phyloP scores from a whole-genome alignment of 2,329 filamentous ascomycete genomes.

The Lasiodiplodia hormozganensis region DNA sequence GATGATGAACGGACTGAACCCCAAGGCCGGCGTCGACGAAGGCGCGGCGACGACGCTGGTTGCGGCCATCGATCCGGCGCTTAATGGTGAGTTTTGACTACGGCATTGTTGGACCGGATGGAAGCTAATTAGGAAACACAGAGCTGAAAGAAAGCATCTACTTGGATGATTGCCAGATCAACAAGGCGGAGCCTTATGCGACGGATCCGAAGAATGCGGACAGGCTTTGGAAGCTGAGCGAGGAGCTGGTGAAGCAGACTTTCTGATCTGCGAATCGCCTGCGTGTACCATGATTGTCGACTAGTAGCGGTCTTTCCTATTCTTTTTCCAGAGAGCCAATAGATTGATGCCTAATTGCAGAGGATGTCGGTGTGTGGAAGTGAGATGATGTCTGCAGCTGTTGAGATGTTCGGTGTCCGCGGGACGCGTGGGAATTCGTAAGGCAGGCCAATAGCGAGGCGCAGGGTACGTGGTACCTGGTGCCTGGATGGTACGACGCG shows the following conservation, averaged over 20 bases:
- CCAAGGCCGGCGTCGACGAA: slow-evolving; percentile 38
- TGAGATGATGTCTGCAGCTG: neutral
- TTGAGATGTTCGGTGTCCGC: neutral
- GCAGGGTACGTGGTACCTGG: neutral
- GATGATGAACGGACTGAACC: neutral
- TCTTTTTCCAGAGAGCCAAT: too few species aligned
- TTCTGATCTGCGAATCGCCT: neutral
- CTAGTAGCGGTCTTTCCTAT: too few species aligned
- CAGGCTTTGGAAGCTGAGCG: slow-evolving; percentile 43
- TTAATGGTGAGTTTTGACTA: slow-evolving; percentile 30
- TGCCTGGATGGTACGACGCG: neutral
- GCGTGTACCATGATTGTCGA: too few species aligned
- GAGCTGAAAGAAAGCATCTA: slow-evolving; percentile 36
- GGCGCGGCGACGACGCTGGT: slow-evolving; percentile 41
- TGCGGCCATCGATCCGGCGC: slow-evolving; percentile 40
- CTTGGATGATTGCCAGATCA: slow-evolving; percentile 38
- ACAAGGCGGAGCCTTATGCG: slow-evolving; percentile 33
- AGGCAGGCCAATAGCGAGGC: neutral
- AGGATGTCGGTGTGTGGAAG: neutral
- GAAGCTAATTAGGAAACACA: neutral
- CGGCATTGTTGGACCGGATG: neutral
- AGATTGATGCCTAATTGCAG: too few species aligned
- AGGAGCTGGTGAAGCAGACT: slow-evolving; percentile 40
- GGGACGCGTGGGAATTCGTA: neutral
- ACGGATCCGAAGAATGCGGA: slow-evolving; percentile 36